These are phyloP conservation scores for Chlamydomonas incerta DNA, from an alignment of 139 green algal species.

Conservation along the genomic window DNA sequence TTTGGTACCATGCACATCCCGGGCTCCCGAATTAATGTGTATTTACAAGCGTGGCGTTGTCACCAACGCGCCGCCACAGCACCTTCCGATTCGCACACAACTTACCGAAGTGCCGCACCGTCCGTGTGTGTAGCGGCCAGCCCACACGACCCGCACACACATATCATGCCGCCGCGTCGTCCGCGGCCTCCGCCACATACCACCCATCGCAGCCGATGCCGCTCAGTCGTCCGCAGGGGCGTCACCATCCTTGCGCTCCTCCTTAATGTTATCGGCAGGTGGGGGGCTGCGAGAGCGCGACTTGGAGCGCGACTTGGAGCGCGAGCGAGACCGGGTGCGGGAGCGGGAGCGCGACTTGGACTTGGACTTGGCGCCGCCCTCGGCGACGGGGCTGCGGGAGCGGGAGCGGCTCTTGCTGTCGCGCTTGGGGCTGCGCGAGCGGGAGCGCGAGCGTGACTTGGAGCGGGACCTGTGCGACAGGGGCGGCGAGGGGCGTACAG, in stretches of 20 bases:
- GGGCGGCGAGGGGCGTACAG: not conserved
- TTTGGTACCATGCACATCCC: too few species aligned
- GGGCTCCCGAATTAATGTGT: too few species aligned
- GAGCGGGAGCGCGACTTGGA: constrained; percentile 2
- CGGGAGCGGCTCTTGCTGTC: constrained; percentile 26
- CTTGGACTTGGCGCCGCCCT: constrained; percentile 7
- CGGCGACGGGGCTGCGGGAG: not conserved
- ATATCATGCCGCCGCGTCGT: too few species aligned
- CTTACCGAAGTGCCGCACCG: too few species aligned
- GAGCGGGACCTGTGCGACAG: not conserved
- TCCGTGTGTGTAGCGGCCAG: too few species aligned
- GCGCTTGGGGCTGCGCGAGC: constrained; percentile 9
- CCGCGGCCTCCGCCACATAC: too few species aligned
- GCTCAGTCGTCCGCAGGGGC: not conserved
- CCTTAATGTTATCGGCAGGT: constrained; percentile 9
- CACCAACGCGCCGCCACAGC: too few species aligned
- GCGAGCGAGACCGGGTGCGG: not conserved
- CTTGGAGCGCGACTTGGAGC: not conserved
- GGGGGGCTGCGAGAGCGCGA: constrained; percentile 31
- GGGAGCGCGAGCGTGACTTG: constrained; percentile 19
- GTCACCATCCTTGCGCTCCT: not conserved
- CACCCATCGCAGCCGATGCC: too few species aligned
- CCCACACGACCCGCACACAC: too few species aligned
- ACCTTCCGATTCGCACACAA: too few species aligned
- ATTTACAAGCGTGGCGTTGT: too few species aligned